Percentiles rank a stretch among this genome's conserved stretches.
phyloP scores from a whole-genome alignment of 495 filamentous ascomycete species.

The Lepraria neglecta region DNA sequence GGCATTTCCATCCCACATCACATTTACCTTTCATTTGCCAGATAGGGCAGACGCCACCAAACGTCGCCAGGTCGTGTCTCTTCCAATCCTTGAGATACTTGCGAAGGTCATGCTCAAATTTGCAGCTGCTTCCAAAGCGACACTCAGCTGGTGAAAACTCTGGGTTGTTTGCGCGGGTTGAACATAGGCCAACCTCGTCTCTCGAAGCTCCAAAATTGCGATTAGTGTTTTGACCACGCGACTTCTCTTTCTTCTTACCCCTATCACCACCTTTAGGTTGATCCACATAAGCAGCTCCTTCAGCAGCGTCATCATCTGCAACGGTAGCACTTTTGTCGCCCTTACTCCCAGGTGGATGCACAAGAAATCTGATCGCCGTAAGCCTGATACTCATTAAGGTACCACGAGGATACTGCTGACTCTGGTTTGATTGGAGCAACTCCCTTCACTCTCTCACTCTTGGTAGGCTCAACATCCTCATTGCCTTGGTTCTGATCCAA shows the following conservation, averaged over 20 bases:
- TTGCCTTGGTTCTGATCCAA: constrained; percentile 36
- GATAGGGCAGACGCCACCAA: constrained; percentile 70
- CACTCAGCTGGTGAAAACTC: constrained; percentile 74
- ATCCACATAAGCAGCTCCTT: constrained; percentile 47
- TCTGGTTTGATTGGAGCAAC: constrained; percentile 80
- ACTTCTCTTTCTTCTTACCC: constrained; percentile 59
- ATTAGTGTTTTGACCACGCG: constrained; percentile 76
- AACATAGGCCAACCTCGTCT: constrained; percentile 74
- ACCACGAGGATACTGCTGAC: constrained; percentile 47
- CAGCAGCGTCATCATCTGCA: constrained; percentile 63
- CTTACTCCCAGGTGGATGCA: constrained; percentile 33
- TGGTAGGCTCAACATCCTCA: constrained; percentile 26
- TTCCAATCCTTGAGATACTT: constrained; percentile 79
- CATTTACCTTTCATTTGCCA: constrained; percentile 72
- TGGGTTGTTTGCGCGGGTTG: constrained; percentile 53
- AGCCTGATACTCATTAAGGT: constrained; percentile 12
- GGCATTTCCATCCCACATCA: constrained; percentile 82
- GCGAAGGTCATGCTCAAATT: constrained; percentile 72
- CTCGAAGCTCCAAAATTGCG: constrained; percentile 76
- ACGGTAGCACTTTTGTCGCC: constrained; percentile 15
- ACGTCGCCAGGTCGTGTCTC: constrained; percentile 66
- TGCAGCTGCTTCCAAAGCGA: constrained; percentile 69
- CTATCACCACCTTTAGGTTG: constrained; percentile 37
- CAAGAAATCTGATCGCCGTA: constrained; percentile 49
- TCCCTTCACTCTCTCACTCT: constrained; percentile 52